Evolutionary conservation across 306 rosid species (phyloP).

Genomic region (Carpinus fangiana): DNA sequence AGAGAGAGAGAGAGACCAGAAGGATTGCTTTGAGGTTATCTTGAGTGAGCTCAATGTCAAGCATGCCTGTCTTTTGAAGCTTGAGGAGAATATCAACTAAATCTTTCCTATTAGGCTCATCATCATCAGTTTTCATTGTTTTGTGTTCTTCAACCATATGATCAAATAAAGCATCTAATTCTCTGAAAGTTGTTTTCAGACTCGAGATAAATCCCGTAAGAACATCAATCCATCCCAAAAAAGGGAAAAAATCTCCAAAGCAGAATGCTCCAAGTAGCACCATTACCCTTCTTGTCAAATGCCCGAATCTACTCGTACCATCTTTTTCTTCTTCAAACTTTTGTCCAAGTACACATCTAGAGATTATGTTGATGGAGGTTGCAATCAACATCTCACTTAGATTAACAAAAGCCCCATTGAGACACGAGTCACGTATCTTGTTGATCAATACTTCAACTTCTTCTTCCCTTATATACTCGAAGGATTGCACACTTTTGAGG

Average conservation of each 20-base stretch:
- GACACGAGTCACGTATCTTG: background rate
- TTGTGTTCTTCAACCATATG: background rate
- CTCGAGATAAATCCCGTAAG: background rate
- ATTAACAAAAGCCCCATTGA: background rate
- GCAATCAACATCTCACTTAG: background rate
- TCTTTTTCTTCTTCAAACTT: background rate
- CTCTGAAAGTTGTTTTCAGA: too few relatives aligned
- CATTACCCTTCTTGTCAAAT: background rate
- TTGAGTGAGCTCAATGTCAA: too few relatives aligned
- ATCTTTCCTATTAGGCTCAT: too few relatives aligned
- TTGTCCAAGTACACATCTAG: background rate
- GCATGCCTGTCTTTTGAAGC: too few relatives aligned
- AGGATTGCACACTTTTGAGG: background rate
- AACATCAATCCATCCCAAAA: background rate
- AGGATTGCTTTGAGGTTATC: too few relatives aligned
- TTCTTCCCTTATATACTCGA: background rate
- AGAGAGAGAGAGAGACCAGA: background rate
- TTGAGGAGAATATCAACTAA: too few relatives aligned
- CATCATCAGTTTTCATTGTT: too few relatives aligned
- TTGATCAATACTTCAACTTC: background rate
- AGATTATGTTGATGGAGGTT: background rate
- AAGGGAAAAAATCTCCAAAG: background rate
- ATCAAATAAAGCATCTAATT: background rate
- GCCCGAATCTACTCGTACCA: background rate
- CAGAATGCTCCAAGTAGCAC: background rate